These are phyloP conservation scores for Alternaria triticina DNA, from an alignment of 2,329 filamentous ascomycete genomes.

Conservation along the genomic window DNA sequence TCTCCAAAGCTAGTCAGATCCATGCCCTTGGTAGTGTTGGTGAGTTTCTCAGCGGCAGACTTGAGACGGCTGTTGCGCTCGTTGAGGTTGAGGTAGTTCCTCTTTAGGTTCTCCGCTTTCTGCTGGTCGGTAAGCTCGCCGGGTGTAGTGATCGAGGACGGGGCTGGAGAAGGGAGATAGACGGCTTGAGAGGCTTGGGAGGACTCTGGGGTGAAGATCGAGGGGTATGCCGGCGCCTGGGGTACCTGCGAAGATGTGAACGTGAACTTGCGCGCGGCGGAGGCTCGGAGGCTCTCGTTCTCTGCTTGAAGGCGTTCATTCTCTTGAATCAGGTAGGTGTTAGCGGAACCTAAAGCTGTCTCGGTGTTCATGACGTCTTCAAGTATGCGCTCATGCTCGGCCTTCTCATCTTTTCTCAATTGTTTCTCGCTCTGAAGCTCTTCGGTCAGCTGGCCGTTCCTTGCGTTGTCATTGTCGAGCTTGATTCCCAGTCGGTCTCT, in stretches of 20 bases:
- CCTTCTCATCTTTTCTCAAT: background rate
- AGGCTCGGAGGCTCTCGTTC: background rate
- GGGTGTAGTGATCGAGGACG: background rate
- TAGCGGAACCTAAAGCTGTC: background rate
- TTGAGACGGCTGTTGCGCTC: constrained; percentile 23
- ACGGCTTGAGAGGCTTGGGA: background rate
- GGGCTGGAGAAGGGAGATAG: background rate
- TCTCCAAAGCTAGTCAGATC: constrained; percentile 29
- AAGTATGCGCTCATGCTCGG: constrained; percentile 4
- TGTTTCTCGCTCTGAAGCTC: background rate
- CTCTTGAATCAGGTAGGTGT: background rate
- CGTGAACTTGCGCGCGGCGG: background rate
- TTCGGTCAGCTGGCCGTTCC: background rate
- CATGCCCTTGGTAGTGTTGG: constrained; percentile 16
- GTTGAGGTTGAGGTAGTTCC: constrained; percentile 27
- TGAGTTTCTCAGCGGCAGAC: constrained; percentile 11
- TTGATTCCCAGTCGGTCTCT: background rate
- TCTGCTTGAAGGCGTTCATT: constrained; percentile 3
- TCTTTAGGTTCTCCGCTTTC: constrained; percentile 28
- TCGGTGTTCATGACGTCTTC: background rate
- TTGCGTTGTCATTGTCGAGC: background rate
- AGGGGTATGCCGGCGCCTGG: background rate
- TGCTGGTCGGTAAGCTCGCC: background rate
- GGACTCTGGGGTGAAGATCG: background rate
- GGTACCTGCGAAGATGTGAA: background rate